These are phyloP conservation scores for Sordariomycetes sp. DNA, from an alignment of 2,329 filamentous ascomycete genomes.

Conservation along the genomic window DNA sequence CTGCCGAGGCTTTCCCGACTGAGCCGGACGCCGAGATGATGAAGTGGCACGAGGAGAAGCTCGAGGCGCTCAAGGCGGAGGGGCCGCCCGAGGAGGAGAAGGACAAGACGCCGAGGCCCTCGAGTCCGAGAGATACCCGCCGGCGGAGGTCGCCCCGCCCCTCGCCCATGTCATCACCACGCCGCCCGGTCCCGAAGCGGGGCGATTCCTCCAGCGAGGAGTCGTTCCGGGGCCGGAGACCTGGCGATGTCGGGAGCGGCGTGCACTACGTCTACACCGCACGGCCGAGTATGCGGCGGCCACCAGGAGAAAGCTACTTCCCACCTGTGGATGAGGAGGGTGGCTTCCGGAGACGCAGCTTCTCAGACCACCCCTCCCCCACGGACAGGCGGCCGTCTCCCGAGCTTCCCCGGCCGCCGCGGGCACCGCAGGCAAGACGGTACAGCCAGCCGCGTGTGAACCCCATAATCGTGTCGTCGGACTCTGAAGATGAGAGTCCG, in stretches of 20 bases:
- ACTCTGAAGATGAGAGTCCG: background rate
- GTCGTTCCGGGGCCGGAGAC: background rate
- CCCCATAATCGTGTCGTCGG: background rate
- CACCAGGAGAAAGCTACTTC: background rate
- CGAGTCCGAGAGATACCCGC: background rate
- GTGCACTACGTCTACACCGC: background rate
- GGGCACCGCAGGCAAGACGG: constrained; percentile 21
- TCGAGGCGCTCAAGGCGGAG: background rate
- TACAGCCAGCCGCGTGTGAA: constrained; percentile 32
- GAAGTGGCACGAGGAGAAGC: constrained; percentile 61
- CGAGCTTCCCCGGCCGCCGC: constrained; percentile 10
- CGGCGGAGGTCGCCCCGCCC: background rate
- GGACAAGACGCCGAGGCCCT: background rate
- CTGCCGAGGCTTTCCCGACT: constrained; percentile 55
- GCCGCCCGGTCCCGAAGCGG: background rate
- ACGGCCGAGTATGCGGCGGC: background rate
- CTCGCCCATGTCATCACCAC: background rate
- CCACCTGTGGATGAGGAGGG: background rate
- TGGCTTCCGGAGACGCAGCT: constrained; percentile 31
- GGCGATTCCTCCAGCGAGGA: constrained; percentile 1
- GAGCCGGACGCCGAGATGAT: constrained; percentile 71
- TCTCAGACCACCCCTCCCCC: constrained; percentile 36
- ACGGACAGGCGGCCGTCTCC: constrained; percentile 15
- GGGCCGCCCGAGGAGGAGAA: background rate
- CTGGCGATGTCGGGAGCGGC: background rate